Evolutionary conservation across 2,329 filamentous ascomycete species (phyloP), one percentile per base, ranked within the genome.

Genomic region (Lachnellula arida): DNA sequence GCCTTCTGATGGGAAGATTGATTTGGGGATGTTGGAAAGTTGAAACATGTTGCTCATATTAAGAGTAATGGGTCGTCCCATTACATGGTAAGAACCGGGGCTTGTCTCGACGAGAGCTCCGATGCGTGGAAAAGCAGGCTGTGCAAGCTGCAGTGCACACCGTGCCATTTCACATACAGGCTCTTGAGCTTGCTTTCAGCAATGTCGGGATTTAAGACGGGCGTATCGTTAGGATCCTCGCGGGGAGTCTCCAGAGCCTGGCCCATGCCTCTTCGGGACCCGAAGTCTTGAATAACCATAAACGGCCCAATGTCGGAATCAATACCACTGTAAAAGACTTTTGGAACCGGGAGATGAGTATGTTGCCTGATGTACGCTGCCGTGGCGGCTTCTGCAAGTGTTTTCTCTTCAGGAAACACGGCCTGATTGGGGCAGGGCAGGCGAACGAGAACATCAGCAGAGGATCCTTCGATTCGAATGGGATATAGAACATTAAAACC

Each of bases 191-290:
- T 46, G 23, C 23, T 46, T 46, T 52, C 50, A 22, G 50, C 37
- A 46, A 52, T 46, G 7, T 17, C n/a, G 5, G 42, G 42, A 1
- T 25, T 15, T 11, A 44, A 44, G 19, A 67, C 46, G n/a, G 58
- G 55, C 12, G 61, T 51, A 3, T 63, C 64, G 19, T 64, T 52
- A 4, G 57, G 54, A 53, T 66, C 59, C 0, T 62, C 35, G 14
- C 57, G 35, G 4, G 63, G 63, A 35, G 51, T 53, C 17, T 62
- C 47, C n/a, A 70, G 55, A 14, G 56, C 50, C 5, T 62, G 22
- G n/a, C 50, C 40, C 65, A 68, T 61, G 22, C 34, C 57, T 43
- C 60, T 46, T 52, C 63, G 54, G 28, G 58, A 52, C 2, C 25
- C 19, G 5, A 44, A 19, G 11, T 54, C 22, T 54, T 54, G 44